These are phyloP conservation scores for Lepidium aucheri DNA, from an alignment of 345 rosid species.

Conservation along the genomic window DNA sequence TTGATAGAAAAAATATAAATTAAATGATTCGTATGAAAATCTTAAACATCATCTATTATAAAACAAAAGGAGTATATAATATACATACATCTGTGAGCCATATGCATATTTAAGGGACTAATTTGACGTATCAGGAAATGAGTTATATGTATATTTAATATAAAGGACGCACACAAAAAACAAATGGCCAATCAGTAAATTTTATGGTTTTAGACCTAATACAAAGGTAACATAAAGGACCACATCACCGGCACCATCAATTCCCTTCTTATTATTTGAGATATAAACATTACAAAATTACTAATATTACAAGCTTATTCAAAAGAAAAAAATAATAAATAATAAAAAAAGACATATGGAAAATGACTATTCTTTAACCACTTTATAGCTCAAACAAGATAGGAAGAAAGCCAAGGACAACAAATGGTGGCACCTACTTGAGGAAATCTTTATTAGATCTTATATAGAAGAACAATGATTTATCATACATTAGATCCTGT, in stretches of 20 bases:
- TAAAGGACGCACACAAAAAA: neutral
- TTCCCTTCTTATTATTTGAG: constrained; percentile 2
- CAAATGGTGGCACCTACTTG: constrained; percentile 57
- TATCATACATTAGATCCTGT: neutral
- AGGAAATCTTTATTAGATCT: constrained; percentile 50
- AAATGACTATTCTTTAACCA: constrained; percentile 1
- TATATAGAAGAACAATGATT: constrained; percentile 9
- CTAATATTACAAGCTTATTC: neutral
- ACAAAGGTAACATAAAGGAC: neutral
- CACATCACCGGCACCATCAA: neutral
- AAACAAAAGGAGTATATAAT: too few relatives aligned
- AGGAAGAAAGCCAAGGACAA: constrained; percentile 14
- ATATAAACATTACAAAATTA: neutral
- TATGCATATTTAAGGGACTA: constrained; percentile 18
- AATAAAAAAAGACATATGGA: neutral
- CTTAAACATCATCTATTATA: too few relatives aligned
- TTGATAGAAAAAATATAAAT: too few relatives aligned
- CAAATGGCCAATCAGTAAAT: neutral
- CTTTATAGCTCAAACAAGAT: constrained; percentile 3
- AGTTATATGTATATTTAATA: constrained; percentile 6
- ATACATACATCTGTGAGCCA: neutral
- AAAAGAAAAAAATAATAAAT: neutral
- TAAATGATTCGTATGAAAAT: too few relatives aligned
- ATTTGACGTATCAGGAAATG: constrained; percentile 17
- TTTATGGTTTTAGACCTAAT: constrained; percentile 14